Percentiles rank a stretch among this genome's conserved stretches.
Conservation (phyloP, 1,139 yeast genomes). For the Blastobotrys raffinosifermentans region DNA sequence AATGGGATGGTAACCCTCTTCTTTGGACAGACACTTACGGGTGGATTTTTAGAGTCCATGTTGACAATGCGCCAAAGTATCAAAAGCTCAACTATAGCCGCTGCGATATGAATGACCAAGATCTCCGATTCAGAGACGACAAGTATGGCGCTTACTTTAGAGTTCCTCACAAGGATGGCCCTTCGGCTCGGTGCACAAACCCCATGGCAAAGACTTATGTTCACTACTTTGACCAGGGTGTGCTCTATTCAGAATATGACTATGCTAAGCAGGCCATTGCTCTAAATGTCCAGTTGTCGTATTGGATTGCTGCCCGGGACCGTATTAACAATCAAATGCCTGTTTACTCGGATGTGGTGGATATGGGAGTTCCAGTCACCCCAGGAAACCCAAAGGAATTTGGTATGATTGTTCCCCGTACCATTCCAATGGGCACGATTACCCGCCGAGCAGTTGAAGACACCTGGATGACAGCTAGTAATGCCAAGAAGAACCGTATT, state of each 20-base stretch:
- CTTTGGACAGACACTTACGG: slow-evolving; percentile 76
- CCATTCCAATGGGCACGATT: slow-evolving; percentile 92
- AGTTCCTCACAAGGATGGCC: slow-evolving; percentile 91
- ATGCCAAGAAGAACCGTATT: slow-evolving; percentile 75
- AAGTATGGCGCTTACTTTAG: slow-evolving; percentile 41
- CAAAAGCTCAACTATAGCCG: slow-evolving; percentile 46
- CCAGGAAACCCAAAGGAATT: slow-evolving; percentile 33
- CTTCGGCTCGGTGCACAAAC: slow-evolving; percentile 64
- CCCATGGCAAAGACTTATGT: slow-evolving; percentile 73
- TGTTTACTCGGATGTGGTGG: slow-evolving; percentile 42
- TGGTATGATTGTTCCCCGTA: slow-evolving; percentile 78
- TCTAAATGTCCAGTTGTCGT: slow-evolving; percentile 74
- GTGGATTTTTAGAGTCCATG: slow-evolving; percentile 74
- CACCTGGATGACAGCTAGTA: slow-evolving; percentile 96
- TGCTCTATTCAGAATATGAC: slow-evolving; percentile 63
- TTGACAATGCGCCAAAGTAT: slow-evolving; percentile 15
- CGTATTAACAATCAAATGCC: slow-evolving; percentile 83
- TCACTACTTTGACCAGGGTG: slow-evolving; percentile 65
- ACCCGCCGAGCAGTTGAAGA: slow-evolving; percentile 96
- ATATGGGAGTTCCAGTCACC: slow-evolving; percentile 30
- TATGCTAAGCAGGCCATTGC: slow-evolving; percentile 73
- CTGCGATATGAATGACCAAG: slow-evolving; percentile 36
- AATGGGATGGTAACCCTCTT: slow-evolving; percentile 83
- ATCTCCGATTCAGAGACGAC: slow-evolving; percentile 22
- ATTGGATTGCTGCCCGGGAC: slow-evolving; percentile 89